Evolutionary conservation across 1,284 basidiomycete species (phyloP).

Genomic region (Microbotryum scabiosae): DNA sequence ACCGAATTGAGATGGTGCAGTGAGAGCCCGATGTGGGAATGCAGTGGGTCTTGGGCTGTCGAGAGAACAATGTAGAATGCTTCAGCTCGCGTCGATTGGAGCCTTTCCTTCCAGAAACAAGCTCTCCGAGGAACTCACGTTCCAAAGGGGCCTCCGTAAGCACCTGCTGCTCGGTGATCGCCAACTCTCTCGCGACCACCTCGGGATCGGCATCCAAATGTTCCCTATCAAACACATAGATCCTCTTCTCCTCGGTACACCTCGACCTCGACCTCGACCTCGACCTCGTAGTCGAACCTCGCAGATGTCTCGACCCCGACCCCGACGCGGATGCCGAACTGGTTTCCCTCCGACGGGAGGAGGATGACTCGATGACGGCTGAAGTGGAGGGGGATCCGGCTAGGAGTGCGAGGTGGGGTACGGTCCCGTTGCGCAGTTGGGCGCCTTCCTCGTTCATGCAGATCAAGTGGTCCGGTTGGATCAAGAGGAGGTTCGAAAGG

Average conservation of each 20-base stretch:
- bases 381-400: conserved; percentile 5
- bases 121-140: conserved; percentile 6
- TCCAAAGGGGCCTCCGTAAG: conserved; percentile 24
- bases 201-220: conserved; percentile 30
- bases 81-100: background rate
- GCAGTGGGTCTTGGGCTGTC: conserved; percentile 26
- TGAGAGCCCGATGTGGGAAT: conserved; percentile 31
- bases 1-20: conserved; percentile 30
- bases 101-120: too few relatives aligned
- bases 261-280: background rate
- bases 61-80: background rate
- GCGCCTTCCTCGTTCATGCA: conserved; percentile 29
- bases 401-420: conserved; percentile 14
- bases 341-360: background rate
- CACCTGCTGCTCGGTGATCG: conserved; percentile 20
- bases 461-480: conserved; percentile 28
- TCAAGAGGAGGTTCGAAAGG: conserved; percentile 18
- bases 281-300: background rate
- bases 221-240: conserved; percentile 29
- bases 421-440: conserved; percentile 17
- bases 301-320: background rate
- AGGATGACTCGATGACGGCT: background rate
- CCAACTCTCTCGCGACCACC: conserved; percentile 11
- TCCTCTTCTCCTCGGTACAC: background rate
- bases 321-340: background rate